These are phyloP conservation scores for Lecanosticta acicola DNA, from an alignment of 2,329 filamentous ascomycete species.

Conservation along the genomic window DNA sequence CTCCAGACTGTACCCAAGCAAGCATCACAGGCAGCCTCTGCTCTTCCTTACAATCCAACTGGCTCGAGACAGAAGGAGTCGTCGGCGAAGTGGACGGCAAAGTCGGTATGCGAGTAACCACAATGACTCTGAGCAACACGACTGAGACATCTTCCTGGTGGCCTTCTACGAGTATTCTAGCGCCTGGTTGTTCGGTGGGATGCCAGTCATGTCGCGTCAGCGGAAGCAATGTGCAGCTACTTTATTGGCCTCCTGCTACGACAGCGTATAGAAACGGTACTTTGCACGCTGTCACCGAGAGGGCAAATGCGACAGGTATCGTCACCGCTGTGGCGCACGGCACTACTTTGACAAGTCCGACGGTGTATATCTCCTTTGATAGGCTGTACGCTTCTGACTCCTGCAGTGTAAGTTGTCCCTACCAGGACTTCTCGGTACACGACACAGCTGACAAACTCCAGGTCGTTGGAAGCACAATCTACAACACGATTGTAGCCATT, in stretches of 20 bases:
- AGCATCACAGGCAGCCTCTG: neutral
- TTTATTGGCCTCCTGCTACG: constrained; percentile 19
- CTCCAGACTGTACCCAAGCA: constrained; percentile 3
- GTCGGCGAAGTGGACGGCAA: constrained; percentile 1
- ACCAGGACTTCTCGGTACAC: no score
- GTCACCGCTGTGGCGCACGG: constrained; percentile 10
- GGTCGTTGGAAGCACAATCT: constrained; percentile 11
- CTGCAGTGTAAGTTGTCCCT: no score
- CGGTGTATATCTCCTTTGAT: constrained; percentile 23
- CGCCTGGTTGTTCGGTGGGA: constrained; percentile 17
- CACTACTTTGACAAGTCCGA: constrained; percentile 19
- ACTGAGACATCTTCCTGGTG: constrained; percentile 3
- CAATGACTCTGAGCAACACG: no score
- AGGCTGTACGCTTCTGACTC: constrained; percentile 18
- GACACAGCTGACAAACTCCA: no score
- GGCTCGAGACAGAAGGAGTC: neutral
- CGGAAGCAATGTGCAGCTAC: constrained; percentile 15
- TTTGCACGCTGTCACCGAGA: neutral
- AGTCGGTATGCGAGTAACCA: constrained; percentile 1
- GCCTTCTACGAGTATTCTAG: constrained; percentile 12
- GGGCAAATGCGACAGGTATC: constrained; percentile 6
- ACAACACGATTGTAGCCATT: constrained; percentile 18
- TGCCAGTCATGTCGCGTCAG: constrained; percentile 18
- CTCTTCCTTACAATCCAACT: neutral
- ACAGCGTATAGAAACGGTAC: neutral